phyloP scores from a whole-genome alignment of 2,329 filamentous ascomycete species.

The Chaetomiaceae sp. region DNA sequence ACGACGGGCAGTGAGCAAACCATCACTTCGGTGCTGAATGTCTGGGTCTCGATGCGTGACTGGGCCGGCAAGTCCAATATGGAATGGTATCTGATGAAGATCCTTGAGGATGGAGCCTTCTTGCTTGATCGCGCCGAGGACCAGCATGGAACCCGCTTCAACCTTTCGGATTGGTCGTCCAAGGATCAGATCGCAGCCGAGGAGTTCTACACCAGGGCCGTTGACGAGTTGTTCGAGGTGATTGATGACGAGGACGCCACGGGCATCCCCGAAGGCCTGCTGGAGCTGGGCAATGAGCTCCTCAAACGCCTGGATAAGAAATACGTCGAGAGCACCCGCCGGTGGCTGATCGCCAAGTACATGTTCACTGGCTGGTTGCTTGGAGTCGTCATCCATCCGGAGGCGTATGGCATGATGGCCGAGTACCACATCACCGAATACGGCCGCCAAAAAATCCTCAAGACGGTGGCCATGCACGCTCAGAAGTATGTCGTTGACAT shows the following conservation, averaged over 20 bases:
- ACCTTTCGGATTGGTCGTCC: conserved; percentile 66
- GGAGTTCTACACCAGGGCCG: conserved; percentile 80
- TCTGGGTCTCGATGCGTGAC: conserved; percentile 79
- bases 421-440: conserved; percentile 92
- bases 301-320: conserved; percentile 69
- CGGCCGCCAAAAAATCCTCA: conserved; percentile 74
- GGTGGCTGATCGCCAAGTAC: conserved; percentile 85
- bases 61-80: conserved; percentile 88
- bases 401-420: conserved; percentile 72
- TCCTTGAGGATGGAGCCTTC: conserved; percentile 88
- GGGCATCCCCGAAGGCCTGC: conserved; percentile 78
- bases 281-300: conserved; percentile 82
- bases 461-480: conserved; percentile 74
- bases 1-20: conserved; percentile 75
- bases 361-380: conserved; percentile 85
- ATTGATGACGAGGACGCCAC: conserved; percentile 79
- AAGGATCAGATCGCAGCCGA: conserved; percentile 79
- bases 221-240: conserved; percentile 76
- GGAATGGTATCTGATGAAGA: conserved; percentile 92
- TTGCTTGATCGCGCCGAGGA: conserved; percentile 81
- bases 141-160: conserved; percentile 65
- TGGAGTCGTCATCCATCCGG: conserved; percentile 80
- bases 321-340: conserved; percentile 67
- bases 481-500: conserved; percentile 76
- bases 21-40: conserved; percentile 76